phyloP scores from a whole-genome alignment of 169 alveolate genomes.

The Theileria parva region DNA sequence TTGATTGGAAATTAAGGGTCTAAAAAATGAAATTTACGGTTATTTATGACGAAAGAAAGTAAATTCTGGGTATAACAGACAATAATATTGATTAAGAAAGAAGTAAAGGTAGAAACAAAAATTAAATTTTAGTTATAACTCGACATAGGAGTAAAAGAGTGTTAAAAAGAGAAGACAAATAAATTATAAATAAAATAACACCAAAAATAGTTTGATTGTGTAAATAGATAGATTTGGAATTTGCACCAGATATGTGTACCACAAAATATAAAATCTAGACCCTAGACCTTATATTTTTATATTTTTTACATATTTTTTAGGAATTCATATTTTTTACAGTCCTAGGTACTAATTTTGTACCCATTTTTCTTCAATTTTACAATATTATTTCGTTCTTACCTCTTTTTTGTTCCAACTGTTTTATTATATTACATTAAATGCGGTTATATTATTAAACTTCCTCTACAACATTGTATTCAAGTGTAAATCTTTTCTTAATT shows the following conservation, averaged over 20 bases:
- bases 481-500: background rate
- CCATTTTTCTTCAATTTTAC: background rate
- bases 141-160: background rate
- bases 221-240: background rate
- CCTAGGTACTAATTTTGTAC: background rate
- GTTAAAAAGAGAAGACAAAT: background rate
- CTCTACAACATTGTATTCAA: background rate
- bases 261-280: background rate
- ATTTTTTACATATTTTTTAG: background rate
- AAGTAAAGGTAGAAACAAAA: background rate
- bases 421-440: background rate
- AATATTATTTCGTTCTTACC: background rate
- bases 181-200: background rate
- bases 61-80: background rate
- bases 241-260: slow-evolving; percentile 20
- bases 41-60: background rate
- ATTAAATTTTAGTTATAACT: background rate
- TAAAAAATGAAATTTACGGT: background rate
- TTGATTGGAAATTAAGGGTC: background rate
- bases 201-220: background rate
- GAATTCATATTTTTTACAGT: background rate
- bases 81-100: background rate
- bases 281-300: background rate
- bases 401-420: background rate
- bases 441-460: background rate